phyloP scores from a whole-genome alignment of 352 stramenopile genomes.

The Phytophthora cajani region DNA sequence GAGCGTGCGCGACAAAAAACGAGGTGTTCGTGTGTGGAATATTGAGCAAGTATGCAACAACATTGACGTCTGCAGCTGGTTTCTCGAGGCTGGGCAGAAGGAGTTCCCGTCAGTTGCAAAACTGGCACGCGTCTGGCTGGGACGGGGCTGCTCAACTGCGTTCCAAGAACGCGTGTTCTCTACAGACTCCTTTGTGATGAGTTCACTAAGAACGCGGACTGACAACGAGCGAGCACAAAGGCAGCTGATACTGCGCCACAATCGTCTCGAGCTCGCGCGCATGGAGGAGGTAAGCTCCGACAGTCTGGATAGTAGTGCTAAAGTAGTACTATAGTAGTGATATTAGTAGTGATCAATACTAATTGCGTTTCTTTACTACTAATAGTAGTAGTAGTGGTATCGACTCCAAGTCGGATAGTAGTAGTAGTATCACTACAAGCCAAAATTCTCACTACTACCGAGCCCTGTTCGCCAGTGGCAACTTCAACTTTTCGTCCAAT shows the following conservation, averaged over 20 bases:
- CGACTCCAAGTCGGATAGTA: too few relatives aligned
- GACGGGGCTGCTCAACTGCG: background rate
- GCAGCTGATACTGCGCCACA: background rate
- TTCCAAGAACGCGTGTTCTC: conserved; percentile 10
- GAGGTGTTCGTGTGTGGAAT: conserved; percentile 4
- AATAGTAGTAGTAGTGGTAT: too few relatives aligned
- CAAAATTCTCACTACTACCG: too few relatives aligned
- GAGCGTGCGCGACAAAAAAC: conserved; percentile 4
- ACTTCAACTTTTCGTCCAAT: conserved; percentile 26
- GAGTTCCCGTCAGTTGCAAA: conserved; percentile 2
- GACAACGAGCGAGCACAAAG: conserved; percentile 1
- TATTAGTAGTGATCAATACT: too few relatives aligned
- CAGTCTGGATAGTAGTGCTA: background rate
- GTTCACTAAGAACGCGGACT: background rate
- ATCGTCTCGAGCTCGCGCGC: background rate
- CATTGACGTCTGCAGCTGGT: conserved; percentile 7
- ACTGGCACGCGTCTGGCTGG: conserved; percentile 10
- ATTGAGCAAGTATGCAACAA: conserved; percentile 3
- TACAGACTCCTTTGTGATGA: conserved; percentile 1
- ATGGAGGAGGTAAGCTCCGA: background rate
- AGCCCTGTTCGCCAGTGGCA: background rate
- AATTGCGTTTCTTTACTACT: too few relatives aligned
- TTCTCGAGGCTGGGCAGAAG: conserved; percentile 3
- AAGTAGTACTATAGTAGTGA: too few relatives aligned
- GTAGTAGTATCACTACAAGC: too few relatives aligned